Conservation (phyloP, 805 yeast genomes). For the Metschnikowia lachancei region DNA sequence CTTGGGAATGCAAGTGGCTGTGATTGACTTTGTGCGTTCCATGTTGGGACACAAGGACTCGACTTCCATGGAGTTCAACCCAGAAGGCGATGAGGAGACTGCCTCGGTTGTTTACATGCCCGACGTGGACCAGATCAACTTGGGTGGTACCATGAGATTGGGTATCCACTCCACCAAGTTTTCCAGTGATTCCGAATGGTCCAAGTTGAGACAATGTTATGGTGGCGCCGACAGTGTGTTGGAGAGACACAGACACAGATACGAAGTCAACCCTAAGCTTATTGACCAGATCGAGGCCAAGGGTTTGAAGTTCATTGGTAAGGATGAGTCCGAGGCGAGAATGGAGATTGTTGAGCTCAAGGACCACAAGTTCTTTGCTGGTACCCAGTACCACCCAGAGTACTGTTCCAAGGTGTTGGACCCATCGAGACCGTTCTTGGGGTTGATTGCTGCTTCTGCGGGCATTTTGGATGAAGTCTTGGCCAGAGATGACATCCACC, state of each 20-base stretch:
- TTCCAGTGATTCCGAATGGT: constrained; percentile 62
- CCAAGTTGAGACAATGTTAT: constrained; percentile 72
- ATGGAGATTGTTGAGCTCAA: constrained; percentile 91
- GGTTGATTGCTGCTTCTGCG: constrained; percentile 90
- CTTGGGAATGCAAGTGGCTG: constrained; percentile 95
- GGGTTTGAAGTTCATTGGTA: constrained; percentile 89
- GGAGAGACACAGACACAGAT: constrained; percentile 98
- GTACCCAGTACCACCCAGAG: constrained; percentile 98
- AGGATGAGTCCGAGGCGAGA: constrained; percentile 84
- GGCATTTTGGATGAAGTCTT: constrained; percentile 74
- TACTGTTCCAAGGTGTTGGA: constrained; percentile 93
- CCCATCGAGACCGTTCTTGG: constrained; percentile 95
- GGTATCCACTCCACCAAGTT: constrained; percentile 91
- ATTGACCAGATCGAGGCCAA: constrained; percentile 66
- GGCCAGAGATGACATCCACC: constrained; percentile 40
- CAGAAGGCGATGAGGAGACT: constrained; percentile 55
- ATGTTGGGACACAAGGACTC: constrained; percentile 67
- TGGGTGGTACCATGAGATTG: constrained; percentile 99
- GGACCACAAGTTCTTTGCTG: constrained; percentile 87
- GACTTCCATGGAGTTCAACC: constrained; percentile 79
- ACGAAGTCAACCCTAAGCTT: constrained; percentile 89
- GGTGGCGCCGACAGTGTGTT: constrained; percentile 64
- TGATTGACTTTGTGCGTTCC: constrained; percentile 85
- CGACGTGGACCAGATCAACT: constrained; percentile 88
- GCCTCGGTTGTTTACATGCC: constrained; percentile 96